Conservation (phyloP, 2,329 filamentous ascomycete genomes). For the Fusarium nurragi region DNA sequence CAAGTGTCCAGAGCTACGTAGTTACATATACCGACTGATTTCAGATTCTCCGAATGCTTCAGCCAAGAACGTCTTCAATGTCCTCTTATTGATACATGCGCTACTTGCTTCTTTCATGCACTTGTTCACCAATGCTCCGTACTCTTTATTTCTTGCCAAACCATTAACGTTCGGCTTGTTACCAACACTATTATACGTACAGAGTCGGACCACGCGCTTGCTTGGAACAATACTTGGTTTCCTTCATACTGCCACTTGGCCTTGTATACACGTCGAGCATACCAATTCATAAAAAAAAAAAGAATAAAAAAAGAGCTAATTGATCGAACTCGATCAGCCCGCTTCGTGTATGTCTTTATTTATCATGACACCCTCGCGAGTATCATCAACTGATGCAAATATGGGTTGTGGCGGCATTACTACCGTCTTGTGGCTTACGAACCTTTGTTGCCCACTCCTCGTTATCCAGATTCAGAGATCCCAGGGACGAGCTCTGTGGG, state of each 20-base stretch:
- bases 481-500: neutral
- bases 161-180: neutral
- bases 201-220: too few species aligned
- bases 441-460: slow-evolving; percentile 12
- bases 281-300: too few species aligned
- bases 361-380: neutral
- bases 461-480: neutral
- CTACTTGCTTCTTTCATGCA: neutral
- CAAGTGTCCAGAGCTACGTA: too few species aligned
- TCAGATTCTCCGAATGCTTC: neutral
- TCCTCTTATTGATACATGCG: too few species aligned
- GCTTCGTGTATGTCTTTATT: slow-evolving; percentile 11
- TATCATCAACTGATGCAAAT: neutral
- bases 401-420: neutral
- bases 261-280: neutral
- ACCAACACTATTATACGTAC: too few species aligned
- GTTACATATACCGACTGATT: too few species aligned
- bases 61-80: neutral
- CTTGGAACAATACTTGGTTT: neutral
- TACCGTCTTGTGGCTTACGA: neutral
- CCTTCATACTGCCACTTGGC: neutral
- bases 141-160: neutral
- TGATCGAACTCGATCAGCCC: neutral
- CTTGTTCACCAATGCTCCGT: neutral
- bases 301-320: neutral